Evolutionary conservation across 768 basidiomycete genomes (phyloP).

Genomic region (Termitomyces eurrhizus): DNA sequence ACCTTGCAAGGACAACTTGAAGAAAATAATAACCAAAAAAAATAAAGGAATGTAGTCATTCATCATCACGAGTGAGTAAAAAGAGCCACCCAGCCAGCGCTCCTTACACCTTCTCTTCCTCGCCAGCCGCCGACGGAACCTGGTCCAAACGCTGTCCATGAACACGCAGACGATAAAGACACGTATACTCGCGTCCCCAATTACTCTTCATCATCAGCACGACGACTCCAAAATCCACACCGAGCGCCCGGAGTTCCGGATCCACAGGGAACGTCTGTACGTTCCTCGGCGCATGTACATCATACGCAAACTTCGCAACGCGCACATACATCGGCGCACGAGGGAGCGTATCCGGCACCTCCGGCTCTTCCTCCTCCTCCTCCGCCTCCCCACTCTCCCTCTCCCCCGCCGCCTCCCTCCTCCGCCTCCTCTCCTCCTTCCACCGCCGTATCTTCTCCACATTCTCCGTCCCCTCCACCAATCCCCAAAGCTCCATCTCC

Average conservation of each 20-base stretch:
- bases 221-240: conserved; percentile 82
- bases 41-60: neutral
- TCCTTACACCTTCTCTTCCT: conserved; percentile 18
- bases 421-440: conserved; percentile 38
- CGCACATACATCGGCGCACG: conserved; percentile 50
- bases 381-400: conserved; percentile 20
- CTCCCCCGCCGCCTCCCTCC: conserved; percentile 28
- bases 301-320: conserved; percentile 66
- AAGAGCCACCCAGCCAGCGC: neutral
- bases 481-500: conserved; percentile 88
- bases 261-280: conserved; percentile 82
- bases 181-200: conserved; percentile 87
- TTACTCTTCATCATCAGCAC: conserved; percentile 78
- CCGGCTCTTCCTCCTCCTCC: conserved; percentile 30
- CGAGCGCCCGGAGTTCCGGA: conserved; percentile 61
- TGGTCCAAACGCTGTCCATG: conserved; percentile 59
- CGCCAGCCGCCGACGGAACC: conserved; percentile 26
- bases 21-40: conserved; percentile 1
- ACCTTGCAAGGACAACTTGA: conserved; percentile 3
- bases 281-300: conserved; percentile 50
- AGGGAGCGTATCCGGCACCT: conserved; percentile 47
- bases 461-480: conserved; percentile 79
- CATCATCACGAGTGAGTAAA: neutral
- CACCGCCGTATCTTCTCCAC: conserved; percentile 55
- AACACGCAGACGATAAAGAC: conserved; percentile 82